Evolutionary conservation across 495 filamentous ascomycete genomes (phyloP), one percentile per base, ranked within the genome.

Genomic region (Penicillium roqueforti): DNA sequence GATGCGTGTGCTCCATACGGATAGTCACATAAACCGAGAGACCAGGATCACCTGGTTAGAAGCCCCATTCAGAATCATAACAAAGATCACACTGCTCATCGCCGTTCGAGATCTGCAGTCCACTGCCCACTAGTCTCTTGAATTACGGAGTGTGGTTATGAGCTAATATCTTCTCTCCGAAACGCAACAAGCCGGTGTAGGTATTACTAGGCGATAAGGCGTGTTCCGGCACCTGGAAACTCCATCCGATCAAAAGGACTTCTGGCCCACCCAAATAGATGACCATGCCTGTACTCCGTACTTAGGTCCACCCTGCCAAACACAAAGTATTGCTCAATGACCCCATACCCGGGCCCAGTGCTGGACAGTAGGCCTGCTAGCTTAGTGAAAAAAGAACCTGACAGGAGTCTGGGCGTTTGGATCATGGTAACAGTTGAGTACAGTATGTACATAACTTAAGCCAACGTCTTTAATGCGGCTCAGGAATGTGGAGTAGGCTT

Each of bases 331-430:
- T 74, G 70, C 40, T 73, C 64, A 44, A 79, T 65, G 3, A 78
- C 51, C 31, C 74, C 63, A 38, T 64, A 75, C 14, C 57, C 55
- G 11, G 11, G 37, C 61, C 53, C 61, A 68, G 11, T 54, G 39
- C 40, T 53, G 54, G 9, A 60, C 50, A 1, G 67, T 25, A 1
- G 68, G 51, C 20, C 55, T 63, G 4, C 59, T 7, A 68, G 28
- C 37, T 79, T 72, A 64, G 78, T 77, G 56, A 78, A 76, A 55
- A 78, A 76, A 10, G 63, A 81, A 76, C 7, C 77, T 75, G n/a
- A 77, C 47, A 13, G 23, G 60, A 49, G n/a, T 50, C 62, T 7
- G 63, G 67, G 11, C 56, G 63, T 74, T 61, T 79, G 76, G n/a
- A 75, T 68, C 76, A 77, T 77, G n/a, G 78, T 50, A 6, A 79